phyloP scores from a whole-genome alignment of 192 early-diverging fungal genomes.

The Rhizoclosmatium sp. region DNA sequence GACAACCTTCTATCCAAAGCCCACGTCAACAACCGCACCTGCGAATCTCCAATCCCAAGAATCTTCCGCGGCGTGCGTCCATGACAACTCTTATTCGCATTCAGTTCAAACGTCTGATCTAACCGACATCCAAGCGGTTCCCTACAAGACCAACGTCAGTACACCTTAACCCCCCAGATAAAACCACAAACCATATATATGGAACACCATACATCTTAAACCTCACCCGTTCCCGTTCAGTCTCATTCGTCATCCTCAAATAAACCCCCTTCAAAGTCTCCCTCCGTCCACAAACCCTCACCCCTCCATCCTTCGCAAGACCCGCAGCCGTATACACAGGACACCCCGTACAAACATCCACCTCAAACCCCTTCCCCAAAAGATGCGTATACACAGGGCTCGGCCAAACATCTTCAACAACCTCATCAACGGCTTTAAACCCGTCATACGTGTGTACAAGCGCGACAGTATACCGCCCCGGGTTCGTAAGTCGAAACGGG shows the following conservation, averaged over 20 bases:
- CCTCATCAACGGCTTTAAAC: slow-evolving; percentile 19
- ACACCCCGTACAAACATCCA: slow-evolving; percentile 12
- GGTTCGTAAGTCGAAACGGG: slow-evolving; percentile 18
- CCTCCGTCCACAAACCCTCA: slow-evolving; percentile 9
- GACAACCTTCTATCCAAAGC: background rate
- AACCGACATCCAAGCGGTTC: slow-evolving; percentile 24
- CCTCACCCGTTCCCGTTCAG: background rate
- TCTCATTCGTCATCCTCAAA: slow-evolving; percentile 13
- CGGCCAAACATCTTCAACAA: background rate
- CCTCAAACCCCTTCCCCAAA: background rate
- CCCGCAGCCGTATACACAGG: background rate
- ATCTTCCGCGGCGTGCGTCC: background rate
- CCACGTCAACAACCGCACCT: background rate
- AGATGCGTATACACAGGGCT: background rate
- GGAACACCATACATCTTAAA: slow-evolving; percentile 5
- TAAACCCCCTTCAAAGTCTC: background rate
- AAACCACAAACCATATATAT: slow-evolving; percentile 13
- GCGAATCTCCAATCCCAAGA: slow-evolving; percentile 7
- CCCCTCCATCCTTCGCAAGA: too few relatives aligned
- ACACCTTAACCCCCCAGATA: background rate
- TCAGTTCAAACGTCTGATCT: slow-evolving; percentile 14
- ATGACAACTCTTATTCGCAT: slow-evolving; percentile 6
- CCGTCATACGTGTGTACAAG: slow-evolving; percentile 20
- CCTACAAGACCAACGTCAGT: background rate
- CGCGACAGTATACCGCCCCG: slow-evolving; percentile 12